Evolutionary conservation across 768 basidiomycete genomes (phyloP).

Genomic region (Boletus rubescentipes): DNA sequence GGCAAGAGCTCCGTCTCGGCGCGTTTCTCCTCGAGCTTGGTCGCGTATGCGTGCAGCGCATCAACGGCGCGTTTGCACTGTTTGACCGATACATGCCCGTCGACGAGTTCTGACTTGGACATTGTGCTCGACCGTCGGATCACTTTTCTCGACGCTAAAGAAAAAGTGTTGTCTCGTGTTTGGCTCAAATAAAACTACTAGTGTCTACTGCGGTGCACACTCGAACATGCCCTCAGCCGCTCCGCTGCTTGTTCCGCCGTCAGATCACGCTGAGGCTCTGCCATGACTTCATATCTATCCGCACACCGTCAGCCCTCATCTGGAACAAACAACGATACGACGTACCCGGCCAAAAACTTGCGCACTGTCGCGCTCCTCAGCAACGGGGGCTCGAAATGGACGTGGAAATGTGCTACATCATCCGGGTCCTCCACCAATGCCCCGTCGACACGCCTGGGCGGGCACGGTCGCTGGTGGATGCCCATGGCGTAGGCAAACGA

Average conservation of each 20-base stretch:
- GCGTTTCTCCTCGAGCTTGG: conserved; percentile 59
- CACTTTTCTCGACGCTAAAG: not conserved
- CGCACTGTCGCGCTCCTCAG: conserved; percentile 77
- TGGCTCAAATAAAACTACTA: conserved; percentile 2
- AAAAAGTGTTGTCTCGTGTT: conserved; percentile 16
- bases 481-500: conserved; percentile 96
- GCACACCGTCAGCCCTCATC: not conserved
- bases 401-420: conserved; percentile 74
- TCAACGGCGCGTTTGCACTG: conserved; percentile 81
- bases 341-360: conserved; percentile 89
- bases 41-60: conserved; percentile 72
- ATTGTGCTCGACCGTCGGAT: conserved; percentile 25
- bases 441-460: conserved; percentile 35
- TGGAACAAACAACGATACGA: not conserved
- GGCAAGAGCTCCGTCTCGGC: conserved; percentile 75
- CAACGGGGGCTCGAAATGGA: conserved; percentile 86
- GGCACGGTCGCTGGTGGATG: conserved; percentile 79
- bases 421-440: conserved; percentile 38
- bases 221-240: conserved; percentile 52
- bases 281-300: conserved; percentile 83
- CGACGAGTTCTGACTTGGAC: conserved; percentile 58
- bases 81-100: conserved; percentile 60
- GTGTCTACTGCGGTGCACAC: conserved; percentile 54
- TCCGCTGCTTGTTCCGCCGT: conserved; percentile 86
- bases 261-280: conserved; percentile 85